Evolutionary conservation across 163 green algal genomes (phyloP).

Genomic region (Coccomyxa subellipsoidea): DNA sequence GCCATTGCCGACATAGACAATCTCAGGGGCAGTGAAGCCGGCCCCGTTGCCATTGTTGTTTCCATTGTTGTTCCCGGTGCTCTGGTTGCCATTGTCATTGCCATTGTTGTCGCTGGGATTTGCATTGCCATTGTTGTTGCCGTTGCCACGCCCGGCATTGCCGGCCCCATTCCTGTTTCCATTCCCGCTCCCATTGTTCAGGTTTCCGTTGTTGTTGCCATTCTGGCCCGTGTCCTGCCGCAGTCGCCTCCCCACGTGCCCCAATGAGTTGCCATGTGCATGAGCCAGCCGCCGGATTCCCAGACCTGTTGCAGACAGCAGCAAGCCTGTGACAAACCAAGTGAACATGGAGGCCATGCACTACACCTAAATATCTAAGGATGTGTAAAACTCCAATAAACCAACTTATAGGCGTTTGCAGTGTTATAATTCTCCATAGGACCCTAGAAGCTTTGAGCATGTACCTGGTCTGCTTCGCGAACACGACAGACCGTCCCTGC

Average conservation of each 20-base stretch:
- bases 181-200: not conserved
- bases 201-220: not conserved
- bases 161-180: not conserved
- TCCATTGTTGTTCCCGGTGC: not conserved
- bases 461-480: too few relatives aligned
- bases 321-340: not conserved
- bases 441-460: too few relatives aligned
- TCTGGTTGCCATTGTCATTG: not conserved
- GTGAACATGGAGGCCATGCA: not conserved
- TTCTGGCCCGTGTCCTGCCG: not conserved
- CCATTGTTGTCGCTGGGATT: not conserved
- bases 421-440: too few relatives aligned
- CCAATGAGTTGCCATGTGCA: too few relatives aligned
- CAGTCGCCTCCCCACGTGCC: not conserved
- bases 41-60: not conserved
- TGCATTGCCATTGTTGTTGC: not conserved
- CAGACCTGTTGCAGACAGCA: not conserved
- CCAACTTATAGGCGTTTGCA: too few relatives aligned
- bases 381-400: too few relatives aligned
- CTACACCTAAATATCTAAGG: too few relatives aligned
- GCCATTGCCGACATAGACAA: not conserved
- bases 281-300: not conserved
- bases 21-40: not conserved
- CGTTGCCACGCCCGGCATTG: not conserved
- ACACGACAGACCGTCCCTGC: not conserved